Evolutionary conservation across 192 early-diverging fungal genomes (phyloP).

Genomic region (Backusella mclennaniae): DNA sequence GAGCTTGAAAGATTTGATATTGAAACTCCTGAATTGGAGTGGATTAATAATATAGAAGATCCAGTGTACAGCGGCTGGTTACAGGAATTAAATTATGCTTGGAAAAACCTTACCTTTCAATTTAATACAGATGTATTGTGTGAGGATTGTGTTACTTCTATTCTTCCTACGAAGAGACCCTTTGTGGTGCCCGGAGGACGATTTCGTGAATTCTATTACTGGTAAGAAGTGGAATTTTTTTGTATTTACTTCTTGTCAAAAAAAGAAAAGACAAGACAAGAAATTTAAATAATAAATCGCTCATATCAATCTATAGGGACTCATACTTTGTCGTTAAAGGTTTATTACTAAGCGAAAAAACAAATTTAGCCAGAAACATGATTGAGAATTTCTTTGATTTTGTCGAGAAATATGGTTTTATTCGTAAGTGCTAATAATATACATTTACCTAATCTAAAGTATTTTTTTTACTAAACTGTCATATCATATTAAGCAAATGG

Average conservation of each 20-base stretch:
- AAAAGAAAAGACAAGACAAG: not conserved
- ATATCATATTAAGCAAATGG: slow-evolving; percentile 54
- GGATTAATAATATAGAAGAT: slow-evolving; percentile 47
- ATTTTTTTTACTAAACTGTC: not conserved
- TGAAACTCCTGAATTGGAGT: slow-evolving; percentile 39
- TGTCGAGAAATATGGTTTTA: slow-evolving; percentile 62
- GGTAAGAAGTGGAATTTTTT: slow-evolving; percentile 22
- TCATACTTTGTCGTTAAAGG: slow-evolving; percentile 68
- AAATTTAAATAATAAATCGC: not conserved
- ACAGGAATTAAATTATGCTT: slow-evolving; percentile 47
- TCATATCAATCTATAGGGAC: slow-evolving; percentile 42
- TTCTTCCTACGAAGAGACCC: slow-evolving; percentile 51
- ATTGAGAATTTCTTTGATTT: slow-evolving; percentile 63
- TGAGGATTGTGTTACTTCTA: slow-evolving; percentile 53
- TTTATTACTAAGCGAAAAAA: slow-evolving; percentile 53
- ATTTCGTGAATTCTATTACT: slow-evolving; percentile 76
- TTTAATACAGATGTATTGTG: slow-evolving; percentile 52
- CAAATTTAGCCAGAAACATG: slow-evolving; percentile 44
- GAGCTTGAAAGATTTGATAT: slow-evolving; percentile 45
- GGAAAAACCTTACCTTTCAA: slow-evolving; percentile 57
- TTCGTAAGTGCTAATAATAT: slow-evolving; percentile 46
- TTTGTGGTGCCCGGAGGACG: slow-evolving; percentile 76
- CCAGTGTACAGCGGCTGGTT: slow-evolving; percentile 49
- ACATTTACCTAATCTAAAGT: not conserved
- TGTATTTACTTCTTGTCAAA: not conserved